Evolutionary conservation across 2,329 filamentous ascomycete species (phyloP).

Genomic region (Fusarium vanettenii): DNA sequence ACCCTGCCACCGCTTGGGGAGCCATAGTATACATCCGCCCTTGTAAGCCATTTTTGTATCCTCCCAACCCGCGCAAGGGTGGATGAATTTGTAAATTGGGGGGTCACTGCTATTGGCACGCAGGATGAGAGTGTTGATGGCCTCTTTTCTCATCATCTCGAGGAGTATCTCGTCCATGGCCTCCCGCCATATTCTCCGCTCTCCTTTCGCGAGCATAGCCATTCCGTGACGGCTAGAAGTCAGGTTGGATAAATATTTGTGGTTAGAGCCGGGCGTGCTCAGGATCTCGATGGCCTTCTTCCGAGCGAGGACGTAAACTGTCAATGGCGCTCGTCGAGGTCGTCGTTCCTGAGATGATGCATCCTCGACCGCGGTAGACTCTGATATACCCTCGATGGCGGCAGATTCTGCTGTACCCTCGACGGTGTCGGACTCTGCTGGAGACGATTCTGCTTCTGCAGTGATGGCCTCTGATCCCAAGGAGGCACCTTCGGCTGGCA

Average conservation of each 20-base stretch:
- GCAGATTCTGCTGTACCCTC: neutral
- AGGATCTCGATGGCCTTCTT: constrained; percentile 46
- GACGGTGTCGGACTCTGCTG: no score
- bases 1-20: constrained; percentile 37
- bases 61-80: constrained; percentile 57
- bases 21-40: constrained; percentile 61
- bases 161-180: constrained; percentile 69
- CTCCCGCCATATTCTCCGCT: constrained; percentile 49
- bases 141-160: constrained; percentile 59
- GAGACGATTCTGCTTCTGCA: neutral
- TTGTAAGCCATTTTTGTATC: constrained; percentile 53
- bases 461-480: neutral
- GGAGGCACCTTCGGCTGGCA: neutral
- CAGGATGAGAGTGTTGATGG: constrained; percentile 57
- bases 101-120: constrained; percentile 20
- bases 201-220: constrained; percentile 21
- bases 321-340: constrained; percentile 22
- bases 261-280: neutral
- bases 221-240: constrained; percentile 43
- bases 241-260: constrained; percentile 19
- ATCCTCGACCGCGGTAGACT: neutral
- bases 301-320: constrained; percentile 43
- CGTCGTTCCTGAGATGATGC: neutral
- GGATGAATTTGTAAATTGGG: constrained; percentile 52
- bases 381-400: no score